Conservation (phyloP, 768 basidiomycete genomes). For the Suillus occidentalis region DNA sequence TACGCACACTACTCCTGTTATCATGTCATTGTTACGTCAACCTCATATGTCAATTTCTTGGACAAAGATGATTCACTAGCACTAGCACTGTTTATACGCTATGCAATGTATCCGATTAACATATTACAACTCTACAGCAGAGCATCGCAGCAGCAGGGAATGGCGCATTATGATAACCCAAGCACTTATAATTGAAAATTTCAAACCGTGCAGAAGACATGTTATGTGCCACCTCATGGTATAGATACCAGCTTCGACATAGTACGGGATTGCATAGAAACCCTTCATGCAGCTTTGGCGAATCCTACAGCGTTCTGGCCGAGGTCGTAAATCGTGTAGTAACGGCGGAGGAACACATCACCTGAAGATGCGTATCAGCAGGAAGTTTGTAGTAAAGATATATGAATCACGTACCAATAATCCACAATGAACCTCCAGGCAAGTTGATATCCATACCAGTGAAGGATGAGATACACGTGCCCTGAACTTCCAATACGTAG, state of each 20-base stretch:
- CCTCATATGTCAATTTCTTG: too few species aligned
- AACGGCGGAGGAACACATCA: slow-evolving; percentile 90
- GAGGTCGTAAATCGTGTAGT: slow-evolving; percentile 88
- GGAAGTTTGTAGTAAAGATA: slow-evolving; percentile 3
- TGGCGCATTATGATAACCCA: not conserved
- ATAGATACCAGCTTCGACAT: not conserved
- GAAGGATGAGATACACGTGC: slow-evolving; percentile 94
- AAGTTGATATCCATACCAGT: slow-evolving; percentile 88
- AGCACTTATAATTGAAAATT: not conserved
- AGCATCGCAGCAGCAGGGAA: not conserved
- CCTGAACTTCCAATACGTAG: slow-evolving; percentile 88
- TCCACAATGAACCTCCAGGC: slow-evolving; percentile 82
- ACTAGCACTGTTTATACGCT: not conserved
- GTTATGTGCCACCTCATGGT: not conserved
- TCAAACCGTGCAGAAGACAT: not conserved
- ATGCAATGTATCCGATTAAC: not conserved
- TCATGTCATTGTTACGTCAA: not conserved
- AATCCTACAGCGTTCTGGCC: slow-evolving; percentile 82
- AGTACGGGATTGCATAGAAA: not conserved
- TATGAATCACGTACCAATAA: slow-evolving; percentile 60
- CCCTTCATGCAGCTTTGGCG: slow-evolving; percentile 45
- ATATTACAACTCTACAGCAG: slow-evolving; percentile 1
- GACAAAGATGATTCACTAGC: too few species aligned
- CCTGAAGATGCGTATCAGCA: slow-evolving; percentile 39
- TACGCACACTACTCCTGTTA: not conserved